Conservation (phyloP, 345 rosid genomes). For the Isatis tinctoria region DNA sequence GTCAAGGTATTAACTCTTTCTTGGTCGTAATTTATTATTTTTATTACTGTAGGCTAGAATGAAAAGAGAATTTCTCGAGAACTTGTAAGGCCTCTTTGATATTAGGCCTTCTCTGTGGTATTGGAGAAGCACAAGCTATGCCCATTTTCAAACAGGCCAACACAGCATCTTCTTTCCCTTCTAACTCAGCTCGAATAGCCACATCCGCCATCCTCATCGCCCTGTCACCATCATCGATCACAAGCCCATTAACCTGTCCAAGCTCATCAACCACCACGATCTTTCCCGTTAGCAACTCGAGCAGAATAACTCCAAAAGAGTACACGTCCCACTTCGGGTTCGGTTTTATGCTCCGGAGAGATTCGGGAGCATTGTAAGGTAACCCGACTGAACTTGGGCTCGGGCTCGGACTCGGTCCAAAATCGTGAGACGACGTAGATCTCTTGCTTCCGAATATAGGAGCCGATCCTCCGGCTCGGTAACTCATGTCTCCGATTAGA, state of each 20-base stretch:
- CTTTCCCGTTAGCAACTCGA: constrained; percentile 81
- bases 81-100: constrained; percentile 79
- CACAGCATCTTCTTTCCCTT: constrained; percentile 80
- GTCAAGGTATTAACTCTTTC: constrained; percentile 19
- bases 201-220: constrained; percentile 67
- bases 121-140: constrained; percentile 71
- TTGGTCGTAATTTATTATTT: background rate
- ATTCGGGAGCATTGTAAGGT: constrained; percentile 80
- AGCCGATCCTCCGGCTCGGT: constrained; percentile 55
- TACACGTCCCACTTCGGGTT: constrained; percentile 89
- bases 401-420: constrained; percentile 46
- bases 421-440: constrained; percentile 65
- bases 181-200: constrained; percentile 71
- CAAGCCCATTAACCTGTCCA: constrained; percentile 82
- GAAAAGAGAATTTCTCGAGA: constrained; percentile 62
- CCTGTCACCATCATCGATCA: constrained; percentile 54
- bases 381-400: constrained; percentile 52
- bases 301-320: constrained; percentile 71
- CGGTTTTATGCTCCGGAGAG: constrained; percentile 75
- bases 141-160: constrained; percentile 79
- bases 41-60: background rate
- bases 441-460: constrained; percentile 81
- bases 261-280: constrained; percentile 65
- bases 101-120: constrained; percentile 79
- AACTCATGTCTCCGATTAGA: constrained; percentile 56